phyloP scores from a whole-genome alignment of 345 rosid species.

The Murraya koenigii region DNA sequence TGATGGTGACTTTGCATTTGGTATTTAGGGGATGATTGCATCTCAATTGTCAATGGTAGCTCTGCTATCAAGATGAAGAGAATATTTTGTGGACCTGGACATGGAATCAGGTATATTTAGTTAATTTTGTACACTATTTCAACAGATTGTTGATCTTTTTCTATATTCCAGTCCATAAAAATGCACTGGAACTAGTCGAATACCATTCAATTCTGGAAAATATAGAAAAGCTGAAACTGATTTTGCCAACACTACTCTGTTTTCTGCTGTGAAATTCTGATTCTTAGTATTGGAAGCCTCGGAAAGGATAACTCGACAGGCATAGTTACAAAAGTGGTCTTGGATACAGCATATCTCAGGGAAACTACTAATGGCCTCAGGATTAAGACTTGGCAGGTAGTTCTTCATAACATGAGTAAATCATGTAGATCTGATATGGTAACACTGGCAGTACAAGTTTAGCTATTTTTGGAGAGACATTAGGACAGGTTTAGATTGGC shows the following conservation, averaged over 20 bases:
- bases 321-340: conserved; percentile 73
- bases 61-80: conserved; percentile 80
- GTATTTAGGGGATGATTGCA: conserved; percentile 83
- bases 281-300: conserved; percentile 83
- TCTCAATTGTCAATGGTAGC: conserved; percentile 87
- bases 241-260: background rate
- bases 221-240: background rate
- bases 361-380: conserved; percentile 90
- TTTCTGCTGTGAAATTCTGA: conserved; percentile 10
- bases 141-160: background rate
- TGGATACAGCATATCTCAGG: conserved; percentile 75
- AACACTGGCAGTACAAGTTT: background rate
- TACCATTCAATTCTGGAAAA: background rate
- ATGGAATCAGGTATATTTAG: conserved; percentile 74
- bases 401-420: background rate
- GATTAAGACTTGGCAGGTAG: conserved; percentile 99
- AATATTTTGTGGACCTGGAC: conserved; percentile 92
- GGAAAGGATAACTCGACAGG: conserved; percentile 80
- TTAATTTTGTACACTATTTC: background rate
- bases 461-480: background rate
- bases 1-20: conserved; percentile 16
- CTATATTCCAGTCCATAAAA: background rate
- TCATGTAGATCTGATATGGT: background rate
- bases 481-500: background rate
- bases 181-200: background rate